Base-by-base conservation (phyloP, 2,329 filamentous ascomycete genomes). In the Pyrenophora graminea region DNA sequence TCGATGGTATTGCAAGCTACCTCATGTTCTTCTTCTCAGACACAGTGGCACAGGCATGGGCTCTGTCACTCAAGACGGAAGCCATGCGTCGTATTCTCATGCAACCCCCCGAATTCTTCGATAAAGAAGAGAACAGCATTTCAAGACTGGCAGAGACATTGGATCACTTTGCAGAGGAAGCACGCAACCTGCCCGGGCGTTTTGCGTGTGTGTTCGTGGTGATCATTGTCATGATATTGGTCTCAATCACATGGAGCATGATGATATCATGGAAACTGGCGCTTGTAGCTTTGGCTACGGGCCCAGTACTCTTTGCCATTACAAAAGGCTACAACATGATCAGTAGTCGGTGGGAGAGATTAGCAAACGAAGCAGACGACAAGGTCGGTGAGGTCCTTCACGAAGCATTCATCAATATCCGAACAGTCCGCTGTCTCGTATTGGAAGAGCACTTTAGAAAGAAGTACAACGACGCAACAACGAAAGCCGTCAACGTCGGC, bases 101-200 rank as follows among this genome's bases (percentile, higher is more conserved):
- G 33, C 93, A 97, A 66, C 88, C 90, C 1, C 85, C 82, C 54
- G 74, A 81, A 4, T 97, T 91, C 87, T 96, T 96, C 61, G 86
- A 91, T 56, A 77, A 80, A 42, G 79, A 87, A 2, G 78, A 79
- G 30, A 89, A 94, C 69, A 83, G 81, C 0, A 76, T 87, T 0
- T 77, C 79, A 1, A 79, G 80, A 2, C 79, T 97, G 36, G 85
- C 81, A 1, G 85, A 90, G 53, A 87, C 82, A 38, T 80, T 97
- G 0, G 90, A 96, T 63, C 83, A 88, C 13, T 89, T 90, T 62
- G 89, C 88, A 0, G 91, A 97, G 68, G 91, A 96, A 67, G 92
- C 94, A 83, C 83, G 89, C 7, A 91, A 90, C 61, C 76, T 97
- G 0, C 80, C 96, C 0, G 88, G 89, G 2, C 83, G 88, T 1